phyloP scores from a whole-genome alignment of 345 rosid genomes.

The Isatis tinctoria region DNA sequence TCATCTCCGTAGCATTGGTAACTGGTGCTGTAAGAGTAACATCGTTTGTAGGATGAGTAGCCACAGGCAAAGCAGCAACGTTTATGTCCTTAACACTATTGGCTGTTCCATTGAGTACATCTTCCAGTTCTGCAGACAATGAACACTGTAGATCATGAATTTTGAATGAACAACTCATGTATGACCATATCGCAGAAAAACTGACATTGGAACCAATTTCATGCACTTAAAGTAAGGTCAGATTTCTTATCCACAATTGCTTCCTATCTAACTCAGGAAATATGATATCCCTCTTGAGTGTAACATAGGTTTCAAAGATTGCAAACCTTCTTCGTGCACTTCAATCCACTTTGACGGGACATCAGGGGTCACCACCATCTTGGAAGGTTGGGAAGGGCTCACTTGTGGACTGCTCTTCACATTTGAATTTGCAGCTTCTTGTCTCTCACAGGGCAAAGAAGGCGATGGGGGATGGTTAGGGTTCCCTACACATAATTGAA shows the following conservation, averaged over 20 bases:
- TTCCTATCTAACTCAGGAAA: background rate
- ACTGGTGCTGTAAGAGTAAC: background rate
- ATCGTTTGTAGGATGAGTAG: background rate
- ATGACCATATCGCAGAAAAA: background rate
- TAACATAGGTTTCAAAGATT: background rate
- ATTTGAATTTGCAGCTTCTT: slow-evolving; percentile 4
- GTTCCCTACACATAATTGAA: slow-evolving; percentile 14
- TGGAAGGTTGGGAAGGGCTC: slow-evolving; percentile 11
- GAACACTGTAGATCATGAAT: slow-evolving; percentile 2
- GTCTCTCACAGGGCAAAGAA: slow-evolving; percentile 14
- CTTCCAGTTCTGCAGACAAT: slow-evolving; percentile 16
- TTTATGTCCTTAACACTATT: background rate
- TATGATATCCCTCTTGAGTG: background rate
- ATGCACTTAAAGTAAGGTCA: background rate
- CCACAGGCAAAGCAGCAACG: background rate
- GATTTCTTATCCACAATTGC: background rate
- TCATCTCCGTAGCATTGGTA: background rate
- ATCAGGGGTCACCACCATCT: slow-evolving; percentile 24
- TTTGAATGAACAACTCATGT: background rate
- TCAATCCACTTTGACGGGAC: slow-evolving; percentile 19
- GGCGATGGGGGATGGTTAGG: background rate
- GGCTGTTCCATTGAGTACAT: background rate
- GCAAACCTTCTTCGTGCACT: slow-evolving; percentile 26
- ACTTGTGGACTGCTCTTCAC: slow-evolving; percentile 3
- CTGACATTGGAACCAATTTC: background rate